These are phyloP conservation scores for Aspergillus fumigatus DNA, from an alignment of 2,329 filamentous ascomycete genomes.

Conservation along the genomic window DNA sequence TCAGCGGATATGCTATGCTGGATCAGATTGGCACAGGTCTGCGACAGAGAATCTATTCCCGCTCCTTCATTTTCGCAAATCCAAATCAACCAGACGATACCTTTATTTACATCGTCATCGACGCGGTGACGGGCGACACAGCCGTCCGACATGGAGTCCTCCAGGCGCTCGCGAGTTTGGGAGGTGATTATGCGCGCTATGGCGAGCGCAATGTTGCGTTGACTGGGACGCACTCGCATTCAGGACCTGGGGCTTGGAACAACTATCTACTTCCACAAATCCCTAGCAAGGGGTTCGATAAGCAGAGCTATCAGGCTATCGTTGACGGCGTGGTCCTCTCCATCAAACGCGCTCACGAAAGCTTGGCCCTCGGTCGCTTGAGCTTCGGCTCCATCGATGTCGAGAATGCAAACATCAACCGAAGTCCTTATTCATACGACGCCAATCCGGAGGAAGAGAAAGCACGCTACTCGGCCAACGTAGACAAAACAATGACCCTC, in stretches of 20 bases:
- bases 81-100: conserved; percentile 62
- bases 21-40: conserved; percentile 77
- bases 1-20: conserved; percentile 89
- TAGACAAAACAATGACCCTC: conserved; percentile 75
- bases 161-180: conserved; percentile 64
- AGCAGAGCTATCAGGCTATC: conserved; percentile 82
- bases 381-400: conserved; percentile 67
- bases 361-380: conserved; percentile 64
- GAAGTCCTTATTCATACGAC: conserved; percentile 82
- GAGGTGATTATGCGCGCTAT: conserved; percentile 69
- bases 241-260: conserved; percentile 86
- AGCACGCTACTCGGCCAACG: conserved; percentile 58
- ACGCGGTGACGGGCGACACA: conserved; percentile 83
- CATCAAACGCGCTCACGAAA: conserved; percentile 74
- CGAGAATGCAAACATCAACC: conserved; percentile 76
- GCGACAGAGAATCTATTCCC: conserved; percentile 80
- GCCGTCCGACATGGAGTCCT: conserved; percentile 84
- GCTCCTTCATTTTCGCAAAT: conserved; percentile 81
- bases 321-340: conserved; percentile 80
- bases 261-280: conserved; percentile 93
- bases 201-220: conserved; percentile 77
- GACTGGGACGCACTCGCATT: conserved; percentile 89
- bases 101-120: conserved; percentile 82
- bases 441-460: conserved; percentile 77
- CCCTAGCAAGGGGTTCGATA: conserved; percentile 78